phyloP scores from a whole-genome alignment of 1,139 yeast species.

The Nakaseomyces nivariensis region DNA sequence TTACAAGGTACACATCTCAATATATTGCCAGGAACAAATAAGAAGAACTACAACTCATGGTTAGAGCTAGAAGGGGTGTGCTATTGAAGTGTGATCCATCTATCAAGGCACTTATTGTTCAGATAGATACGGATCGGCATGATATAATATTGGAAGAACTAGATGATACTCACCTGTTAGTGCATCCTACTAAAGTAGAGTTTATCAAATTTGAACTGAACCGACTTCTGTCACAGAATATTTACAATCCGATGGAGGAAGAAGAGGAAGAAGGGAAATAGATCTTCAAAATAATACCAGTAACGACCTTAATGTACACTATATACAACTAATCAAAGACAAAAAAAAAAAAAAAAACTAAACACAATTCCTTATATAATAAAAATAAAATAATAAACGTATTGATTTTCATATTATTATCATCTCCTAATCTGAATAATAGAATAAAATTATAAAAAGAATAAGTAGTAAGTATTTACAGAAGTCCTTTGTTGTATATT shows the following conservation, averaged over 20 bases:
- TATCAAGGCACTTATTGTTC: constrained; percentile 72
- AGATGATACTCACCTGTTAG: constrained; percentile 81
- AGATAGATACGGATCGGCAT: constrained; percentile 54
- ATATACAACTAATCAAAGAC: no score
- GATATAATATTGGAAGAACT: constrained; percentile 76
- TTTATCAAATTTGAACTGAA: constrained; percentile 71
- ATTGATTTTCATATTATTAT: background rate
- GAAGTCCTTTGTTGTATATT: background rate
- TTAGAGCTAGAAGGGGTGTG: constrained; percentile 32
- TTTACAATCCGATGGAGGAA: constrained; percentile 76
- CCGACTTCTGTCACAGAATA: constrained; percentile 64
- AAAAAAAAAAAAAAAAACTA: no score
- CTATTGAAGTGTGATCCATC: constrained; percentile 69
- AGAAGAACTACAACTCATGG: constrained; percentile 14
- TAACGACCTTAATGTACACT: no score
- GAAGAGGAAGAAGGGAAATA: constrained; percentile 32
- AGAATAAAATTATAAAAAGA: no score
- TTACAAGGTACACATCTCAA: no score
- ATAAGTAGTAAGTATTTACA: no score
- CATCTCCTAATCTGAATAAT: background rate
- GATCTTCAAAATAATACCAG: background rate
- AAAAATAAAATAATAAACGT: no score
- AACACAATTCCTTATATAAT: background rate
- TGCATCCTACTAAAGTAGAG: constrained; percentile 66
- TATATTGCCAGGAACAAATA: no score